A percentile compares a stretch with the other conserved stretches of the same genome.
These are phyloP conservation scores for Aethionema arabicum DNA, from an alignment of 345 rosid species.

Conservation along the genomic window DNA sequence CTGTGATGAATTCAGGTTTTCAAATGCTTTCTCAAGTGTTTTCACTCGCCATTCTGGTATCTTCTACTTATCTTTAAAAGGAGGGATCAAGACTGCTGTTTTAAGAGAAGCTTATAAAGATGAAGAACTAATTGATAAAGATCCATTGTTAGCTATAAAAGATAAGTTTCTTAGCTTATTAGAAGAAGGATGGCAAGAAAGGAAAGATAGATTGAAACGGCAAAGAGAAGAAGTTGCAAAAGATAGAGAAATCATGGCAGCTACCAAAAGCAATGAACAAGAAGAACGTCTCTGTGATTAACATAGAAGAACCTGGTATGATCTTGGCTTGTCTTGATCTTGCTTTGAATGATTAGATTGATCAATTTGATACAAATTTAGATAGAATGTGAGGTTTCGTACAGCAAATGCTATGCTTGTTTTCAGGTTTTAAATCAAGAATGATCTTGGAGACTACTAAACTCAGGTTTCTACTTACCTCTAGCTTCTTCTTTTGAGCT, in stretches of 20 bases:
- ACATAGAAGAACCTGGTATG: not conserved
- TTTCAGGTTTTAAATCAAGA: not conserved
- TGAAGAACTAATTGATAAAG: constrained; percentile 56
- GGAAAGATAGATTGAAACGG: constrained; percentile 46
- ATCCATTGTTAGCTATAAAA: constrained; percentile 67
- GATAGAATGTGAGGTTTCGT: not conserved
- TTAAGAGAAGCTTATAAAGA: constrained; percentile 75
- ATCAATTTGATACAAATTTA: not conserved
- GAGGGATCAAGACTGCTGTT: constrained; percentile 77
- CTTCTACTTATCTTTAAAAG: constrained; percentile 85
- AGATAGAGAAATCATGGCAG: constrained; percentile 45
- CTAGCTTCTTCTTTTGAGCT: too few species aligned
- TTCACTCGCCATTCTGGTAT: constrained; percentile 91
- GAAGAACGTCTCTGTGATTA: constrained; percentile 29
- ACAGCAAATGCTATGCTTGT: not conserved
- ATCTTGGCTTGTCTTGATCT: not conserved
- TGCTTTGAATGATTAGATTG: not conserved
- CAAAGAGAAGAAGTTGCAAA: constrained; percentile 44
- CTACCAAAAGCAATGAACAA: constrained; percentile 12
- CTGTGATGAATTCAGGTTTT: constrained; percentile 66
- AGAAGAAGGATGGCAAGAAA: constrained; percentile 68
- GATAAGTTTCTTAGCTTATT: constrained; percentile 62
- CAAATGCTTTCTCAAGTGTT: constrained; percentile 66
- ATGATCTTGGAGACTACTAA: not conserved
- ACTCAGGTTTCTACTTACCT: too few species aligned